Evolutionary conservation across 2,329 filamentous ascomycete genomes (phyloP).

Genomic region (Fusarium heterosporum): DNA sequence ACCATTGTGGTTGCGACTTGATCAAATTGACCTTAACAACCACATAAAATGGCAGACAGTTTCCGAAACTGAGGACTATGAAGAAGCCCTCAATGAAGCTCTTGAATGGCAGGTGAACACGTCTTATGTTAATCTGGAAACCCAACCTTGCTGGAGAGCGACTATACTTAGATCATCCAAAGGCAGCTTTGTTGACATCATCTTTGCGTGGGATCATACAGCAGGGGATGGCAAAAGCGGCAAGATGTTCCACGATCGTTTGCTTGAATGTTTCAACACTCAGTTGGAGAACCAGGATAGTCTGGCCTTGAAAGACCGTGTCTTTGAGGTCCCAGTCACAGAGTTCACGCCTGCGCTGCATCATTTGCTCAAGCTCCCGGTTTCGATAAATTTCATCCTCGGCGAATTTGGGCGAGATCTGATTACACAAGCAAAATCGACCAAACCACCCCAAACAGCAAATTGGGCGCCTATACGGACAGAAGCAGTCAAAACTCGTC

Average conservation of each 20-base stretch:
- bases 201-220: constrained; percentile 34
- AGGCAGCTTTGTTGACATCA: constrained; percentile 7
- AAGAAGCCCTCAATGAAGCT: neutral
- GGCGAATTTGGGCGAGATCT: neutral
- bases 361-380: constrained; percentile 1
- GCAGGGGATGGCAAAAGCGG: constrained; percentile 27
- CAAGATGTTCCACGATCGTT: constrained; percentile 10
- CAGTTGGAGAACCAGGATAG: accelerated
- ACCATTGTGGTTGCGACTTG: constrained; percentile 16
- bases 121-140: constrained; percentile 5
- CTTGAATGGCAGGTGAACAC: constrained; percentile 18
- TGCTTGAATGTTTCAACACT: constrained; percentile 7
- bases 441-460: neutral
- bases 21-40: constrained; percentile 15
- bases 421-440: neutral
- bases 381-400: neutral
- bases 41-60: constrained; percentile 23
- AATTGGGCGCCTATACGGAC: constrained; percentile 18
- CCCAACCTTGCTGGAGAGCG: constrained; percentile 7
- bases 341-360: constrained; percentile 13
- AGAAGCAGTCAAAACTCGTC: neutral
- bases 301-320: neutral
- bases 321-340: constrained; percentile 1
- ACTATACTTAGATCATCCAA: neutral
- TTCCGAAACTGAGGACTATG: neutral